phyloP scores from a whole-genome alignment of 306 rosid species.

The Citrullus mucosospermus region DNA sequence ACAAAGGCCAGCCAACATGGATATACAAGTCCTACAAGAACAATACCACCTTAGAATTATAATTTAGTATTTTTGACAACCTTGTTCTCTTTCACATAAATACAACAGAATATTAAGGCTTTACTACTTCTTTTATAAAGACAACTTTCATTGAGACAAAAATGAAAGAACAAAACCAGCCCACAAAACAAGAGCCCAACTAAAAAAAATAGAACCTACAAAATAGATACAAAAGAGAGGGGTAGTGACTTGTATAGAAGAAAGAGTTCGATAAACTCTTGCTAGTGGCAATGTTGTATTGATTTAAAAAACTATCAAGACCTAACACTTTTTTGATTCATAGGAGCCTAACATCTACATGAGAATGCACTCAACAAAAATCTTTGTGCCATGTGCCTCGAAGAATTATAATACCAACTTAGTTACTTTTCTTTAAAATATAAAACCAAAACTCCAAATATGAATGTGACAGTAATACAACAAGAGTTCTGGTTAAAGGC shows the following conservation, averaged over 20 bases:
- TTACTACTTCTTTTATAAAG: no score
- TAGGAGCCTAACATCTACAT: background rate
- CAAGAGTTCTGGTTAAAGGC: background rate
- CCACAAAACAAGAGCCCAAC: no score
- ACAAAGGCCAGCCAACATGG: constrained; percentile 92
- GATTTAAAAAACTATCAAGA: background rate
- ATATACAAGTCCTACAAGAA: constrained; percentile 62
- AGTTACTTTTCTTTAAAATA: background rate
- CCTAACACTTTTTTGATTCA: background rate
- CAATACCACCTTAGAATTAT: background rate
- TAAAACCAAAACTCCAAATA: background rate
- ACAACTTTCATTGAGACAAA: no score
- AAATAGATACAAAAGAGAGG: background rate
- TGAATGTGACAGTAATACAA: background rate
- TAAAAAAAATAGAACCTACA: no score
- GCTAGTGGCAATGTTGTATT: background rate
- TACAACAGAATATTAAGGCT: background rate
- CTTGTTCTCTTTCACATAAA: background rate
- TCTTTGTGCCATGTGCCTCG: background rate
- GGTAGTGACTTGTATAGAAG: background rate
- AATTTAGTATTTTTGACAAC: background rate
- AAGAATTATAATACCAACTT: background rate
- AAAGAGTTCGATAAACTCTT: background rate
- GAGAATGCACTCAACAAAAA: background rate
- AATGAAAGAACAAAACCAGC: no score